A percentile compares a stretch with the other conserved stretches of the same genome.
Conservation (phyloP, 2,329 filamentous ascomycete genomes). For the Septoria linicola region DNA sequence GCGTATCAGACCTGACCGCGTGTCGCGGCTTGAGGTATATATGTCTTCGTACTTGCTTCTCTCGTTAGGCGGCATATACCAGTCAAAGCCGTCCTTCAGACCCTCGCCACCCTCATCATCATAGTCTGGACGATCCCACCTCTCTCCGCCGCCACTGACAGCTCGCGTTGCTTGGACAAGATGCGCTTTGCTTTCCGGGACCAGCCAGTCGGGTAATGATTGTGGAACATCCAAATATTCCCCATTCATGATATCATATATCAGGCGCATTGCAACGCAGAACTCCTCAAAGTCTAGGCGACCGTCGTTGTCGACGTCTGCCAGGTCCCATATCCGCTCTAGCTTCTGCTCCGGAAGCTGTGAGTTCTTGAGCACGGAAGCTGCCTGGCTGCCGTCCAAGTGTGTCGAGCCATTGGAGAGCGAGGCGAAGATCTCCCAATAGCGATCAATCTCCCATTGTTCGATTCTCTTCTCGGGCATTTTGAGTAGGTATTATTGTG, state of each 20-base stretch:
- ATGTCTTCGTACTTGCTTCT: slow-evolving; percentile 96
- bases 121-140: slow-evolving; percentile 80
- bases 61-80: slow-evolving; percentile 95
- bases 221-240: slow-evolving; percentile 88
- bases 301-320: slow-evolving; percentile 95
- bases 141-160: slow-evolving; percentile 72
- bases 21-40: slow-evolving; percentile 87
- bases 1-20: slow-evolving; percentile 68
- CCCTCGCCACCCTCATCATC: slow-evolving; percentile 76
- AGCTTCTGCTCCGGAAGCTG: slow-evolving; percentile 76
- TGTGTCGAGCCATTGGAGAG: slow-evolving; percentile 63
- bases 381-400: slow-evolving; percentile 68
- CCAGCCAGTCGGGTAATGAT: slow-evolving; percentile 88
- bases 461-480: slow-evolving; percentile 56
- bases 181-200: slow-evolving; percentile 92
- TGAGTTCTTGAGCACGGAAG: slow-evolving; percentile 70
- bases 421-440: slow-evolving; percentile 76
- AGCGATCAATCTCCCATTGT: slow-evolving; percentile 72
- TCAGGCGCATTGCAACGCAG: slow-evolving; percentile 96
- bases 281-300: slow-evolving; percentile 99
- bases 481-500: background rate
- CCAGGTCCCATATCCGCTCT: slow-evolving; percentile 95
- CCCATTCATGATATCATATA: slow-evolving; percentile 95
- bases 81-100: slow-evolving; percentile 95
- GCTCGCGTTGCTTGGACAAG: slow-evolving; percentile 80